Conservation (phyloP, 768 basidiomycete genomes). For the Hirschioporus abietinus region DNA sequence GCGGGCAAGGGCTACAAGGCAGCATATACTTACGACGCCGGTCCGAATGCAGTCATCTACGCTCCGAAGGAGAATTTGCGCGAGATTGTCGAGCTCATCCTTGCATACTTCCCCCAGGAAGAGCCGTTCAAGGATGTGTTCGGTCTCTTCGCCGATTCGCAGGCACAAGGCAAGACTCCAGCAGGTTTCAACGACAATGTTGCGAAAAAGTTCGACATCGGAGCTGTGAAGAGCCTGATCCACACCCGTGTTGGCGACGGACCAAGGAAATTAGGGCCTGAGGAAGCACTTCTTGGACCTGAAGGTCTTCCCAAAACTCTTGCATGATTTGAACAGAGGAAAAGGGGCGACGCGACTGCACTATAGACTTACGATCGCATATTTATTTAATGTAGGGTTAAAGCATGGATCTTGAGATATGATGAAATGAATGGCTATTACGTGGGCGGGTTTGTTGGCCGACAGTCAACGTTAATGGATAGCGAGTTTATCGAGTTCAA, state of each 20-base stretch:
- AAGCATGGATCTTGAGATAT: not conserved
- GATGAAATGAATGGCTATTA: not conserved
- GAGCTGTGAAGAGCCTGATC: conserved; percentile 84
- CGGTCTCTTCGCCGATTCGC: conserved; percentile 44
- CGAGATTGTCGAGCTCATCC: conserved; percentile 70
- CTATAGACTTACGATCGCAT: not conserved
- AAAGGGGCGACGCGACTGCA: not conserved
- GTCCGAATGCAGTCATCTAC: conserved; percentile 98
- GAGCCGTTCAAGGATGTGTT: conserved; percentile 74
- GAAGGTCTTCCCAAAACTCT: conserved; percentile 66
- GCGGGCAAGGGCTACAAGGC: conserved; percentile 62
- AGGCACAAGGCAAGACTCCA: conserved; percentile 42
- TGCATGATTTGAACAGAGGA: conserved; percentile 19
- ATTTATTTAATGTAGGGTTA: conserved; percentile 1
- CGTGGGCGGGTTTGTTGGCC: too few relatives aligned
- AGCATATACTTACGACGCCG: conserved; percentile 99
- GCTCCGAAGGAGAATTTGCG: conserved; percentile 70
- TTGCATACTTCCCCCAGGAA: conserved; percentile 84
- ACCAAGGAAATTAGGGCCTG: conserved; percentile 59
- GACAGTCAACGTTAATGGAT: too few relatives aligned
- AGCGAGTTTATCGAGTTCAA: too few relatives aligned
- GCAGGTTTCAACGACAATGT: conserved; percentile 77
- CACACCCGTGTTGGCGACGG: conserved; percentile 93
- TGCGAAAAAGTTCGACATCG: conserved; percentile 64
- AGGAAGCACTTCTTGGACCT: conserved; percentile 59